phyloP scores from a whole-genome alignment of 2,329 filamentous ascomycete genomes.

The Curvularia lunata region DNA sequence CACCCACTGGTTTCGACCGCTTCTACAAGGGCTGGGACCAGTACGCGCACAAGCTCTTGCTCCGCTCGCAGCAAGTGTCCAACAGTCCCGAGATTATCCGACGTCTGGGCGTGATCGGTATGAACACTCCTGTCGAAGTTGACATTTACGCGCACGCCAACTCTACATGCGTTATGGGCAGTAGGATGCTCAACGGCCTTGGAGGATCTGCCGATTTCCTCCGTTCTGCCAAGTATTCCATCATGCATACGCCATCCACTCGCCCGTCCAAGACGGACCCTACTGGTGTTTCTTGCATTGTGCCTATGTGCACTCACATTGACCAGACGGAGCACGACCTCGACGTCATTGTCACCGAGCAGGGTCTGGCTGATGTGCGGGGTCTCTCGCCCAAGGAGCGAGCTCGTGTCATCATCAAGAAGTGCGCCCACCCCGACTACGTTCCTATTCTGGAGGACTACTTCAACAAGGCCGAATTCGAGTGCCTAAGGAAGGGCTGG shows the following conservation, averaged over 20 bases:
- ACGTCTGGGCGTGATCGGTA: slow-evolving; percentile 84
- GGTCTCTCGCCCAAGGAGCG: slow-evolving; percentile 80
- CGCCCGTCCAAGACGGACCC: slow-evolving; percentile 83
- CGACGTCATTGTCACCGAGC: slow-evolving; percentile 81
- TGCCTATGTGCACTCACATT: slow-evolving; percentile 92
- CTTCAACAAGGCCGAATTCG: slow-evolving; percentile 83
- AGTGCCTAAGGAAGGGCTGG: slow-evolving; percentile 85
- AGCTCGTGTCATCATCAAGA: slow-evolving; percentile 82
- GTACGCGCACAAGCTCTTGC: slow-evolving; percentile 81
- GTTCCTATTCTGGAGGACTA: slow-evolving; percentile 81
- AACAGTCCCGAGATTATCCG: slow-evolving; percentile 92
- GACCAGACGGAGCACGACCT: slow-evolving; percentile 94
- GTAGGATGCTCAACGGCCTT: slow-evolving; percentile 84
- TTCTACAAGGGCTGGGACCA: slow-evolving; percentile 86
- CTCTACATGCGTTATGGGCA: slow-evolving; percentile 87
- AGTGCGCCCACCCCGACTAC: slow-evolving; percentile 87
- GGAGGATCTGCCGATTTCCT: slow-evolving; percentile 85
- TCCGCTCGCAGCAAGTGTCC: slow-evolving; percentile 85
- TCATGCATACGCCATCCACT: slow-evolving; percentile 90
- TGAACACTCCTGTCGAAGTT: slow-evolving; percentile 94
- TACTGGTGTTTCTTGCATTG: slow-evolving; percentile 81
- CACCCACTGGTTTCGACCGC: slow-evolving; percentile 85
- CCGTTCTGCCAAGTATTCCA: slow-evolving; percentile 78
- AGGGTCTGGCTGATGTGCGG: slow-evolving; percentile 83
- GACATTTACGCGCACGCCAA: slow-evolving; percentile 96